A percentile compares a stretch with the other conserved stretches of the same genome.
Conservation (phyloP, 2,329 filamentous ascomycete species). For the Sphaerulina populicola region DNA sequence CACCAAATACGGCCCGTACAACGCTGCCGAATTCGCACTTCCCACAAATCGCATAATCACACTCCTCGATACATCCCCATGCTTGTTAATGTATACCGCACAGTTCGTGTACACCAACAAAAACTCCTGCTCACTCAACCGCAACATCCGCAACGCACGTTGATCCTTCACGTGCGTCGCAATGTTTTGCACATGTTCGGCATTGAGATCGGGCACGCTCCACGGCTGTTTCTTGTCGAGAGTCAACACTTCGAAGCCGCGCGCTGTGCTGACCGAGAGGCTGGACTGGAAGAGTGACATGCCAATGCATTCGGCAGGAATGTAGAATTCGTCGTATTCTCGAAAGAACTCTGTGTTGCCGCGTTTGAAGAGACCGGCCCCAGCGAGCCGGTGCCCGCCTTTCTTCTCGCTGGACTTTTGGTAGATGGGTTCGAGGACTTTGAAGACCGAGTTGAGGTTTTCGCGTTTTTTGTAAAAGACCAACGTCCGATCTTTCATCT, state of each 20-base stretch:
- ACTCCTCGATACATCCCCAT: conserved; percentile 85
- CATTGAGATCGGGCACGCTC: conserved; percentile 80
- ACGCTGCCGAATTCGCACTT: conserved; percentile 74
- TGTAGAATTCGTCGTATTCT: conserved; percentile 98
- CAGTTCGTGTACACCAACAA: conserved; percentile 91
- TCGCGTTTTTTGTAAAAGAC: conserved; percentile 98
- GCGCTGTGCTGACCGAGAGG: conserved; percentile 80
- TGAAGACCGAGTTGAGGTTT: conserved; percentile 80
- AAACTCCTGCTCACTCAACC: conserved; percentile 80
- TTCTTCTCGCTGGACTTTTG: conserved; percentile 85
- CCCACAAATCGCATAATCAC: conserved; percentile 99
- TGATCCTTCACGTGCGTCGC: conserved; percentile 74
- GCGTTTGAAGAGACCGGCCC: conserved; percentile 57
- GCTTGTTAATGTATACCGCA: conserved; percentile 95
- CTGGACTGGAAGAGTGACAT: conserved; percentile 95
- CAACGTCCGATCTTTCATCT: conserved; percentile 92
- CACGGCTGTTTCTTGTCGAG: conserved; percentile 95
- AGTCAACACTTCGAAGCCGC: conserved; percentile 91
- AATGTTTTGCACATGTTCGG: conserved; percentile 73
- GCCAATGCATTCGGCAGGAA: conserved; percentile 87
- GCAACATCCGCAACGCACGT: conserved; percentile 89
- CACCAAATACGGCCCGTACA: conserved; percentile 84
- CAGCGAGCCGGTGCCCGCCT: conserved; percentile 31
- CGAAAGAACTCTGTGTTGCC: conserved; percentile 91
- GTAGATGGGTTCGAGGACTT: conserved; percentile 86